Evolutionary conservation across 495 filamentous ascomycete species (phyloP), one percentile per base, ranked within the genome.

Genomic region (Letharia lupina): DNA sequence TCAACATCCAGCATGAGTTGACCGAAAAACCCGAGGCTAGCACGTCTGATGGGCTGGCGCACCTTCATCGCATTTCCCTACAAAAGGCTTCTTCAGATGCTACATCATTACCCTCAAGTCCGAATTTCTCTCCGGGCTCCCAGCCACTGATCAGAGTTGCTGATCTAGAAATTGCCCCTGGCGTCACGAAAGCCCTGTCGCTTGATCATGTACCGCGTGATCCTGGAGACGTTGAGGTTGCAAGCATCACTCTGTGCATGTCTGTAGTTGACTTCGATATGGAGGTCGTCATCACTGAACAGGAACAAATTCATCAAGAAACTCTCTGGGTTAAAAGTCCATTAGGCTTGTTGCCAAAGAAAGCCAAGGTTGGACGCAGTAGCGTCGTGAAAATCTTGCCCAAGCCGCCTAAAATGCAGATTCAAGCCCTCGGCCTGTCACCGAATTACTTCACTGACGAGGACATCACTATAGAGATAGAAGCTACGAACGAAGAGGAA

Each of bases 371-470:
- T 64, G 76, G 74, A 60, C 72, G 76, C 23, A 73, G 70, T 40
- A 71, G 64, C 20, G 65, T 45, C 18, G 68, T 81, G 88, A 89
- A 83, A 58, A 86, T 98, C 44, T 79, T 91, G 64, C 94, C 93
- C 7, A 89, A 94, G 72, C 94, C 94, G 50, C 94, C 94, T 0
- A 98, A 97, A 73, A 87, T 99, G 76, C 84, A 89, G 66, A 82
- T 98, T 44, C 80, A 78, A 37, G 74, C 89, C 31, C 77, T 82
- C 3, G 81, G 84, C 57, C 75, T 88, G 57, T 78, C 79, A 64
- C 79, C 84, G 33, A 84, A 88, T 42, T 95, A 94, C 74, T 98
- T 96, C 71, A 87, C 87, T 4, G 87, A 93, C 71, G 94, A 99
- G 75, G 72, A 76, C 3, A 81, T 96, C 50, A 70, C 71, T 12